A percentile compares a stretch with the other conserved stretches of the same genome.
phyloP scores from a whole-genome alignment of 2,329 filamentous ascomycete genomes.

The Venturia effusa region DNA sequence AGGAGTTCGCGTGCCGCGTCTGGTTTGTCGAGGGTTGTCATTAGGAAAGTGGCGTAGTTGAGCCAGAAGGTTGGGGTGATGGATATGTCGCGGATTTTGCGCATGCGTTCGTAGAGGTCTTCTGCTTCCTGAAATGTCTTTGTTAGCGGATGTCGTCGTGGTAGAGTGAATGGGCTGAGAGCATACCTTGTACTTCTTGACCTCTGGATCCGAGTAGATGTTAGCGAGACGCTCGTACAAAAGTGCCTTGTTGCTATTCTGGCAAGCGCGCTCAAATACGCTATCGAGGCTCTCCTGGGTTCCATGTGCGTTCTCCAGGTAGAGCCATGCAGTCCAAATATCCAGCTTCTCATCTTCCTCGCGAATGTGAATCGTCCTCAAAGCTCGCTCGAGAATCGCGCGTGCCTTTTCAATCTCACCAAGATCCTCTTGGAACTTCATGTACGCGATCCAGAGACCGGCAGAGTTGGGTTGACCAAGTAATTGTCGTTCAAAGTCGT shows the following conservation, averaged over 20 bases:
- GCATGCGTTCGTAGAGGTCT: conserved; percentile 70
- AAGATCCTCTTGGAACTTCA: conserved; percentile 95
- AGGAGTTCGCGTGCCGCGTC: conserved; percentile 70
- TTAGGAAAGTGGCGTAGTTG: conserved; percentile 91
- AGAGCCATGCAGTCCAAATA: conserved; percentile 88
- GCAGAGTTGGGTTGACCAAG: conserved; percentile 91
- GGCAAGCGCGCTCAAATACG: conserved; percentile 82
- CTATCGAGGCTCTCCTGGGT: conserved; percentile 72
- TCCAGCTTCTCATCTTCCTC: conserved; percentile 91
- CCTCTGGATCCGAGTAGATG: conserved; percentile 83
- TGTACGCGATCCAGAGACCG: conserved; percentile 88
- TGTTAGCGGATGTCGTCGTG: conserved; percentile 16
- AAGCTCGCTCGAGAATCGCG: conserved; percentile 79
- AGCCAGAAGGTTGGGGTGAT: conserved; percentile 73
- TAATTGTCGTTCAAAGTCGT: conserved; percentile 88
- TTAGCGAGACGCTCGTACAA: conserved; percentile 82
- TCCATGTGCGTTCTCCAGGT: conserved; percentile 86
- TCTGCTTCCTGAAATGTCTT: conserved; percentile 64
- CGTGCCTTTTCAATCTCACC: conserved; percentile 82
- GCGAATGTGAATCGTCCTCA: conserved; percentile 81
- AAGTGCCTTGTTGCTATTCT: conserved; percentile 86
- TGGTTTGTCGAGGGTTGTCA: conserved; percentile 58
- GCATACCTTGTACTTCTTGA: conserved; percentile 61
- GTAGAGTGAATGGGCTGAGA: conserved; percentile 9
- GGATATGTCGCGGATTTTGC: conserved; percentile 75